Percentiles rank a stretch among this genome's conserved stretches.
phyloP scores from a whole-genome alignment of 176 grass and related monocot genomes.

The sorghum (Sorghum bicolor) region DNA sequence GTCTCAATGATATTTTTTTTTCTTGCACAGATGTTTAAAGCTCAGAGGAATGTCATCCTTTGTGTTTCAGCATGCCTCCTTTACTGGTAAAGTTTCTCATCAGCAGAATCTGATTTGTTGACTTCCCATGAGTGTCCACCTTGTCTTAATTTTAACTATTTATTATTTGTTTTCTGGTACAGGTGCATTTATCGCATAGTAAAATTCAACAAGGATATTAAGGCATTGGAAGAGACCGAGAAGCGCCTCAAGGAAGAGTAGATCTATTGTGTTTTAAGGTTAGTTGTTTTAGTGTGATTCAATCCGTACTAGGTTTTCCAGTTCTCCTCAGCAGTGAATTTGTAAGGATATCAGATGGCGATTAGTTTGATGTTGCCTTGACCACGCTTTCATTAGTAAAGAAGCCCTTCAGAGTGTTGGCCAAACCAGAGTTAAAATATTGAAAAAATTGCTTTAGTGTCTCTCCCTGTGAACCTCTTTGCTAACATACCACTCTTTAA shows the following conservation, averaged over 20 bases:
- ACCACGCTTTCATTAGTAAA: background rate
- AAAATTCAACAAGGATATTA: constrained; percentile 79
- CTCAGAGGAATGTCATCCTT: constrained; percentile 89
- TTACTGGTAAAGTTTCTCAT: constrained; percentile 67
- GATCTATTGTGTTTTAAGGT: constrained; percentile 28
- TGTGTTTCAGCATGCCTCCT: constrained; percentile 74
- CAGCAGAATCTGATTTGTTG: constrained; percentile 14
- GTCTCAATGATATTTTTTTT: constrained; percentile 2
- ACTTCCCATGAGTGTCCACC: background rate
- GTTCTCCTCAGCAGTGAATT: background rate
- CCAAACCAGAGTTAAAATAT: background rate
- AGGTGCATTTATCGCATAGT: constrained; percentile 79
- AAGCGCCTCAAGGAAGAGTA: constrained; percentile 81
- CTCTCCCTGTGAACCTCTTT: background rate
- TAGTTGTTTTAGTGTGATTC: background rate
- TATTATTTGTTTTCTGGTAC: background rate
- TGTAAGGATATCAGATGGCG: background rate
- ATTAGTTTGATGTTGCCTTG: background rate
- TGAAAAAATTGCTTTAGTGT: background rate
- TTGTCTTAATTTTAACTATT: background rate
- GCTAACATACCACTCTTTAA: background rate
- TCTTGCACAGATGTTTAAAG: constrained; percentile 84
- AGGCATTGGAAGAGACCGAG: constrained; percentile 69
- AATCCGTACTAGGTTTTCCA: background rate
- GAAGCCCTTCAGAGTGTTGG: background rate